Percentiles rank a stretch among this genome's conserved stretches.
These are phyloP conservation scores for Quercus wislizeni DNA, from an alignment of 306 rosid genomes.

Conservation along the genomic window DNA sequence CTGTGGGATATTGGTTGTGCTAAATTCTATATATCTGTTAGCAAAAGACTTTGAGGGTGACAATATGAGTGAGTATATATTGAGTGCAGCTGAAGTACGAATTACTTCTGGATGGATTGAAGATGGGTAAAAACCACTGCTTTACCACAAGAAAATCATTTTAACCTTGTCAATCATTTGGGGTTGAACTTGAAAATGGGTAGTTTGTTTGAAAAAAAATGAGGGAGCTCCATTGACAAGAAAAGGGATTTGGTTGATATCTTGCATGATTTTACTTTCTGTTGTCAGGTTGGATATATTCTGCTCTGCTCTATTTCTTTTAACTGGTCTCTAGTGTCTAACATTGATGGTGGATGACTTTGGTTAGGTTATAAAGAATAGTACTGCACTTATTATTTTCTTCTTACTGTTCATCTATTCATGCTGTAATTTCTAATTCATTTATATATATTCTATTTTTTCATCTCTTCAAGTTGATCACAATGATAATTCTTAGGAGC, in stretches of 20 bases:
- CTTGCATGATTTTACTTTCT: not conserved
- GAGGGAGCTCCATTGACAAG: too few species aligned
- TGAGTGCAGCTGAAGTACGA: too few species aligned
- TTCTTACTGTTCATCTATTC: not conserved
- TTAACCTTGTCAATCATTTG: too few species aligned
- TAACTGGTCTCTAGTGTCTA: not conserved
- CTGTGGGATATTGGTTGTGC: not conserved
- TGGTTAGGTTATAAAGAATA: not conserved
- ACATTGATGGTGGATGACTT: not conserved
- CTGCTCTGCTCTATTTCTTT: not conserved
- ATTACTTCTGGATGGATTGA: too few species aligned
- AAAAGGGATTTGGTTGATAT: too few species aligned
- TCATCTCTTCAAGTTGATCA: not conserved
- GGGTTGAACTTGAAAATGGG: too few species aligned
- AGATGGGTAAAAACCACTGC: too few species aligned
- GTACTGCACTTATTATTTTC: not conserved
- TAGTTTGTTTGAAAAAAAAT: too few species aligned
- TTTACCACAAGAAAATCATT: too few species aligned
- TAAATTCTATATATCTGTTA: not conserved
- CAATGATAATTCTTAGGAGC: constrained; percentile 45
- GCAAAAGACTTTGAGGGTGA: too few species aligned
- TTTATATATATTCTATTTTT: not conserved
- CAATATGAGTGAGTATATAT: too few species aligned
- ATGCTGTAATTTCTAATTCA: not conserved
- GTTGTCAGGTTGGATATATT: not conserved